Evolutionary conservation across 2,329 filamentous ascomycete species (phyloP), one percentile per base, ranked within the genome.

Genomic region (Diaporthe australafricana): DNA sequence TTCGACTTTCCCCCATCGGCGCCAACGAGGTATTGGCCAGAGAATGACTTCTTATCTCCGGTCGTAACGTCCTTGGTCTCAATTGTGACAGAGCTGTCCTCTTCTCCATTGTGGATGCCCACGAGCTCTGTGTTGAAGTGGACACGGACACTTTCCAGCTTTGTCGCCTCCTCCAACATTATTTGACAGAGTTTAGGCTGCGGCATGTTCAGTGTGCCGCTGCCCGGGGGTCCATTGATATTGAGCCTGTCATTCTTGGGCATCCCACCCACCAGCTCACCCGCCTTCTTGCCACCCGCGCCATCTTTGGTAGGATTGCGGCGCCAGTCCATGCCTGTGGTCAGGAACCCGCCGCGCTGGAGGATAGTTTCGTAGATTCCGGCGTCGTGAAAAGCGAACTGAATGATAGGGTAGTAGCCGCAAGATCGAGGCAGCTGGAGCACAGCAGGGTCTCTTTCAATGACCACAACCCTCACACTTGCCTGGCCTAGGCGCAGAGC

Each of bases 191-290:
- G 55, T 27, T 42, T 42, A 22, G 55, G 55, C 22, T 57, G 55
- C 16, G 55, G 55, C 55, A 57, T 57, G 22, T 57, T 57, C 55
- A 57, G 7, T 14, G 55, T 57, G 55, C 55, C 55, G 1, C 22
- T 42, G 12, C 55, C 55, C 17, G 55, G 55, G 6, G n/a, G 55
- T 17, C 55, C 55, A 42, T 57, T 17, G 2, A 12, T 6, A 5
- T 57, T 16, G 35, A 57, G 22, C n/a, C 0, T 27, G 22, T 25
- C 22, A 2, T 57, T 27, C 22, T 42, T 25, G 14, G 55, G 55
- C 55, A 57, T 57, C 1, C 35, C 35, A 6, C 55, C 55, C 14
- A 57, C 55, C 35, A 57, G 55, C n/a, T 42, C 55, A 20, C 55
- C 55, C 7, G 55, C 55, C 35, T 57, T 42, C 35, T 42, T 57